These are phyloP conservation scores for Phaeosphaeria sp. DNA, from an alignment of 2,329 filamentous ascomycete species.

Conservation along the genomic window DNA sequence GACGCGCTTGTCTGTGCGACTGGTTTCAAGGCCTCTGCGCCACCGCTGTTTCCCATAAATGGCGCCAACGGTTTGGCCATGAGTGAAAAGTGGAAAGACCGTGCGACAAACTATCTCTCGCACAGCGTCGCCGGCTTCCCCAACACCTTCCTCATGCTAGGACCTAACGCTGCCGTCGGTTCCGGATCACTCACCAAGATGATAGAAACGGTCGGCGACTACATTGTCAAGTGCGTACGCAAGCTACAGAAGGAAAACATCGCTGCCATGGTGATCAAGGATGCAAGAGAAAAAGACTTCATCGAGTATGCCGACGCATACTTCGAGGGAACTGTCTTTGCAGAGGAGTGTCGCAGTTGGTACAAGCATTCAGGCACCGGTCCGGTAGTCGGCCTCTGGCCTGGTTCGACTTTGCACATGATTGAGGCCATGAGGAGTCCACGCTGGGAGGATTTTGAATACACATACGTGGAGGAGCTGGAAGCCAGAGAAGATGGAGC, in stretches of 20 bases:
- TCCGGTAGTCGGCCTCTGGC: constrained; percentile 43
- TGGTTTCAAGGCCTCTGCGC: constrained; percentile 50
- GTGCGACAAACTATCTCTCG: constrained; percentile 40
- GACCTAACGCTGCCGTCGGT: constrained; percentile 51
- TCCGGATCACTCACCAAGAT: constrained; percentile 50
- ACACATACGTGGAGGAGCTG: constrained; percentile 32
- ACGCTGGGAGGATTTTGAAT: constrained; percentile 45
- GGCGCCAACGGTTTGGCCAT: constrained; percentile 41
- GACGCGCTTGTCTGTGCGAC: constrained; percentile 56
- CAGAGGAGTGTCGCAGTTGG: constrained; percentile 45
- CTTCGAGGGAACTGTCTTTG: constrained; percentile 42
- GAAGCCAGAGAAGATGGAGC: not conserved
- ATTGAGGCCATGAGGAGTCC: constrained; percentile 42
- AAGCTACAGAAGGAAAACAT: constrained; percentile 54
- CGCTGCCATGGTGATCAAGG: constrained; percentile 42
- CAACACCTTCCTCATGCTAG: constrained; percentile 53
- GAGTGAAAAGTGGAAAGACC: constrained; percentile 41
- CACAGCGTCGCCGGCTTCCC: constrained; percentile 41
- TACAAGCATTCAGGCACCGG: constrained; percentile 39
- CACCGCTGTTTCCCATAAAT: constrained; percentile 48
- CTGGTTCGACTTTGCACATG: constrained; percentile 41
- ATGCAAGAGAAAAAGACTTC: constrained; percentile 38
- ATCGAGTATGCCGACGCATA: constrained; percentile 40
- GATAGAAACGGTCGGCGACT: constrained; percentile 50
- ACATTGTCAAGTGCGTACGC: constrained; percentile 48